Percentiles rank a stretch among this genome's conserved stretches.
Evolutionary conservation across 805 yeast species (phyloP).

Genomic region (Hanseniaspora vineae): DNA sequence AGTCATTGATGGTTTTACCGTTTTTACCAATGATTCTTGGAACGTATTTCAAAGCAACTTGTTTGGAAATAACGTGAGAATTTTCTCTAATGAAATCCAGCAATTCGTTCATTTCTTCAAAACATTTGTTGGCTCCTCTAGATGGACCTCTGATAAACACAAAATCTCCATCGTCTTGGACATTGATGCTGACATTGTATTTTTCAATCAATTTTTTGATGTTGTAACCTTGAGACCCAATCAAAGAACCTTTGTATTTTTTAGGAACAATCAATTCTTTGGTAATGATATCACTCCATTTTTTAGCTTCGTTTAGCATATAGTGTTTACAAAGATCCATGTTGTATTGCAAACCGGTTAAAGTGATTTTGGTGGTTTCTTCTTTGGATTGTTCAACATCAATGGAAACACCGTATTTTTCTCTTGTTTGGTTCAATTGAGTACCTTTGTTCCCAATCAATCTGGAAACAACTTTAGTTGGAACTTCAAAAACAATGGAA

Average conservation of each 20-base stretch:
- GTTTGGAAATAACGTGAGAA: slow-evolving; percentile 51
- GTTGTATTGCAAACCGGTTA: slow-evolving; percentile 69
- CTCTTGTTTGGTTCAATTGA: slow-evolving; percentile 51
- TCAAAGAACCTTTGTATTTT: slow-evolving; percentile 66
- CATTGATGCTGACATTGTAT: slow-evolving; percentile 67
- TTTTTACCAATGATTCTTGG: slow-evolving; percentile 80
- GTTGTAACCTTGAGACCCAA: slow-evolving; percentile 74
- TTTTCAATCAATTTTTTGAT: slow-evolving; percentile 78
- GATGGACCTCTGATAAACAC: slow-evolving; percentile 75
- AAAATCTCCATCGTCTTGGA: slow-evolving; percentile 59
- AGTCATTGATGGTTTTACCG: slow-evolving; percentile 74
- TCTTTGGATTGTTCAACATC: slow-evolving; percentile 42
- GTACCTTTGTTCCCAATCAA: slow-evolving; percentile 86
- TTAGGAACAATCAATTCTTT: slow-evolving; percentile 56
- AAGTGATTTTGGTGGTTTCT: slow-evolving; percentile 36
- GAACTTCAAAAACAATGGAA: slow-evolving; percentile 41
- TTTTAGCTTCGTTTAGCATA: slow-evolving; percentile 47
- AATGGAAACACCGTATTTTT: slow-evolving; percentile 61
- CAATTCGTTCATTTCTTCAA: slow-evolving; percentile 72
- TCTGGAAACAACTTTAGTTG: slow-evolving; percentile 56
- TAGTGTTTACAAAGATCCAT: slow-evolving; percentile 58
- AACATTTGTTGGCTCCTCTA: slow-evolving; percentile 71
- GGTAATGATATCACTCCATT: slow-evolving; percentile 71
- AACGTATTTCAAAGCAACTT: slow-evolving; percentile 62
- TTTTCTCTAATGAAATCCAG: slow-evolving; percentile 79